Base-by-base conservation (phyloP, 305 asterid genomes). In the Lippia alba region DNA sequence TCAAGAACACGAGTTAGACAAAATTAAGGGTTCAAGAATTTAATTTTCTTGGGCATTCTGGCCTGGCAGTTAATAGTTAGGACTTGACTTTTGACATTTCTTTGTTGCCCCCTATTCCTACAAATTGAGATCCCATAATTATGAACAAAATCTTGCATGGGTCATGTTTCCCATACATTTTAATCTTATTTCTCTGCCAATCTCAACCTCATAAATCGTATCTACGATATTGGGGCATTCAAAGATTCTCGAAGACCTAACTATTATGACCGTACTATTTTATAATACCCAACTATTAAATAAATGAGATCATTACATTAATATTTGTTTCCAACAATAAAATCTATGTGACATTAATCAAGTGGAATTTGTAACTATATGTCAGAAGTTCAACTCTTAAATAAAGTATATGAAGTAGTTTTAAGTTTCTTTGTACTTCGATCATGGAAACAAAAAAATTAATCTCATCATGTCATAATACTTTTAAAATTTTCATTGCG, bases 41-140 rank as follows among this genome's bases (percentile, higher is more conserved):
- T 36, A 36, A 36, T 1, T 48, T 48, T 0, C 17, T 44, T 19
- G 56, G 67, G 57, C 80, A 77, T 62, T 46, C 61, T 44, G 67
- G 67, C 55, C 30, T 56, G 36, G 71, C 48, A 75, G 78, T 77
- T 74, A 74, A 53, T 58, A 18, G 24, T 72, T 34, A 66, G 55
- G 67, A 64, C 5, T 83, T 80, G 85, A 81, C 83, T 77, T 76
- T 67, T 33, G 3, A 54, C 24, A 72, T 17, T 39, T 17, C 18
- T 2, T 2, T 76, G 84, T 55, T 73, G 72, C 77, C 79, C 64
- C 45, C 71, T 61, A n/a, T 41, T 67, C 80, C 78, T 56, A 69
- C 24, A 8, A 51, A 51, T 62, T 7, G 17, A 73, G 72, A 83
- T 80, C 83, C 72, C 40, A 15, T 6, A 75, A 73, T 76, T 56